These are phyloP conservation scores for Boletus sp. DNA, from an alignment of 768 basidiomycete genomes.

Conservation along the genomic window DNA sequence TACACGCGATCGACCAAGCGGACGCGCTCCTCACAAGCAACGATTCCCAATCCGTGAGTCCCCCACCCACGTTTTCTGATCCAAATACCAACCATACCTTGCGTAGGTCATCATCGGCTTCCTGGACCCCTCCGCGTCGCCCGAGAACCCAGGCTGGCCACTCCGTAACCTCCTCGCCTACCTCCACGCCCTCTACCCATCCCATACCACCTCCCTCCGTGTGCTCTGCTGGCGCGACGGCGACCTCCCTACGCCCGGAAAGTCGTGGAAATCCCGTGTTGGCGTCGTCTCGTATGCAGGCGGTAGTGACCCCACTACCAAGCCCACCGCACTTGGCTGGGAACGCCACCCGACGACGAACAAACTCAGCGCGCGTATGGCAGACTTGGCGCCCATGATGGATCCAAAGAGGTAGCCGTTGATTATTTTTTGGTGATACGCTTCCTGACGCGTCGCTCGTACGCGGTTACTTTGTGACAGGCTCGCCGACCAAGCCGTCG, in stretches of 20 bases:
- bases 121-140: slow-evolving; percentile 80
- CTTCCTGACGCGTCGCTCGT: background rate
- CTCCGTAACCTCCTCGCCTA: slow-evolving; percentile 88
- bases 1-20: slow-evolving; percentile 57
- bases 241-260: slow-evolving; percentile 41
- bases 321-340: slow-evolving; percentile 85
- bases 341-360: slow-evolving; percentile 82
- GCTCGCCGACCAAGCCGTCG: slow-evolving; percentile 95
- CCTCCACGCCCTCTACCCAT: slow-evolving; percentile 59
- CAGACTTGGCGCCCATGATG: slow-evolving; percentile 95
- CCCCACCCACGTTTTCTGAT: background rate
- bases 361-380: slow-evolving; percentile 81
- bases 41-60: slow-evolving; percentile 40
- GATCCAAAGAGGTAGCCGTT: slow-evolving; percentile 70
- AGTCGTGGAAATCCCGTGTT: slow-evolving; percentile 60
- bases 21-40: slow-evolving; percentile 52
- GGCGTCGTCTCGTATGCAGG: slow-evolving; percentile 42
- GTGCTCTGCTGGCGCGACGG: slow-evolving; percentile 78
- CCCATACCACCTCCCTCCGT: slow-evolving; percentile 45
- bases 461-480: slow-evolving; percentile 36
- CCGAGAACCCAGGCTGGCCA: slow-evolving; percentile 83
- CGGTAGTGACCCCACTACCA: slow-evolving; percentile 13
- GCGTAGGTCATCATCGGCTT: slow-evolving; percentile 56
- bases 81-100: slow-evolving; percentile 18
- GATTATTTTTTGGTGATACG: background rate